phyloP scores from a whole-genome alignment of 306 rosid genomes.

The Vachellia pachyceras region DNA sequence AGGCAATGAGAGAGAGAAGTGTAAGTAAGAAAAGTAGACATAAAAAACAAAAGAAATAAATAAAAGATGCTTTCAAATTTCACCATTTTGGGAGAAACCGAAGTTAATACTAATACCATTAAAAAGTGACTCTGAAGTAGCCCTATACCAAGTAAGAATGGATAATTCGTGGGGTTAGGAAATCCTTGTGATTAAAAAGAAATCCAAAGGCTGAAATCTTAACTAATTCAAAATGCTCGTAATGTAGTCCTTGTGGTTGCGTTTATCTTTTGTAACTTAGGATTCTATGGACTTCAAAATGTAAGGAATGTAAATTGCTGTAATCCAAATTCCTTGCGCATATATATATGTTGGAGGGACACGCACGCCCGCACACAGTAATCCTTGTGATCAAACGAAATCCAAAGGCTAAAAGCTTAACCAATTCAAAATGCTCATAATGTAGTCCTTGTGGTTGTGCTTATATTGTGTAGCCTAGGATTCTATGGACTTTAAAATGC shows the following conservation, averaged over 20 bases:
- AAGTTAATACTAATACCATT: constrained; percentile 1
- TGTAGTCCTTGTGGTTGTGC: constrained; percentile 5
- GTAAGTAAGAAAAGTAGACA: constrained; percentile 22
- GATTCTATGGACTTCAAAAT: not conserved
- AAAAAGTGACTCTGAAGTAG: not conserved
- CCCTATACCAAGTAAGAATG: not conserved
- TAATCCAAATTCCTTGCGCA: not conserved
- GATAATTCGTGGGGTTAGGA: not conserved
- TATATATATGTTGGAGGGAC: not conserved
- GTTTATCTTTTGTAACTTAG: not conserved
- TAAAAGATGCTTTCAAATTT: constrained; percentile 3
- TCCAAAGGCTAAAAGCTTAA: constrained; percentile 19
- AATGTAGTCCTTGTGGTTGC: constrained; percentile 10
- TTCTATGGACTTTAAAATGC: not conserved
- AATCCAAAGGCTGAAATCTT: constrained; percentile 25
- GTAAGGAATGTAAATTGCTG: not conserved
- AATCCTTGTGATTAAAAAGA: not conserved
- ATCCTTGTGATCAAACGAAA: not conserved
- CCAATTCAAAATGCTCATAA: constrained; percentile 21
- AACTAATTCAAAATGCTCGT: constrained; percentile 15
- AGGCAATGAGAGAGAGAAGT: constrained; percentile 10
- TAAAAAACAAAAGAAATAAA: not conserved
- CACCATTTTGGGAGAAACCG: not conserved
- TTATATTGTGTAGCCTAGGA: not conserved
- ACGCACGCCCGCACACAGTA: too few relatives aligned